These are phyloP conservation scores for Bombardia bombarda DNA, from an alignment of 495 filamentous ascomycete genomes.

Conservation along the genomic window DNA sequence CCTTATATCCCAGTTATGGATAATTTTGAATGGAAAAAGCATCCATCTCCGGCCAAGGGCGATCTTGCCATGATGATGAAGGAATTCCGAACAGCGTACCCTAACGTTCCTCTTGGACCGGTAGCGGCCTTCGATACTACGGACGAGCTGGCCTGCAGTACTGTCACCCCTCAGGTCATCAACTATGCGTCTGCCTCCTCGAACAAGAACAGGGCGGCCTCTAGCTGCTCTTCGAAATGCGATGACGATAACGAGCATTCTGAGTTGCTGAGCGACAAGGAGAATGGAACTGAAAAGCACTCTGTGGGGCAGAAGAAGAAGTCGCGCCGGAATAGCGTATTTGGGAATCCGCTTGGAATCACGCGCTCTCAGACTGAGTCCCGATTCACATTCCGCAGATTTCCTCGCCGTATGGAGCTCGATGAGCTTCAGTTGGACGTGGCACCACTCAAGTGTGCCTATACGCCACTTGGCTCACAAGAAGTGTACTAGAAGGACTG, in stretches of 20 bases:
- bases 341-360: neutral
- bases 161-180: no score
- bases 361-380: constrained; percentile 2
- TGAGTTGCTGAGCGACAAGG: neutral
- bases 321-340: no score
- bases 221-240: no score
- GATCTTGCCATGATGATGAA: constrained; percentile 4
- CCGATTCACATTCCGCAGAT: neutral
- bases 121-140: neutral
- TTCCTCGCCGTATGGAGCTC: neutral
- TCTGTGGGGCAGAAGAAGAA: neutral
- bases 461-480: constrained; percentile 2
- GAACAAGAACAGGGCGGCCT: no score
- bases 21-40: constrained; percentile 5
- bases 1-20: constrained; percentile 2
- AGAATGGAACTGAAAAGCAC: neutral
- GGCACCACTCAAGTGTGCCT: neutral
- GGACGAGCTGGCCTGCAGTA: constrained; percentile 8
- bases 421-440: constrained; percentile 5
- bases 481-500: constrained; percentile 2
- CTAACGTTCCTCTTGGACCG: neutral
- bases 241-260: neutral
- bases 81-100: constrained; percentile 1
- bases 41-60: constrained; percentile 4
- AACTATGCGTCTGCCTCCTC: no score